Evolutionary conservation across 2,329 filamentous ascomycete genomes (phyloP).

Genomic region (Fusarium euwallaceae): DNA sequence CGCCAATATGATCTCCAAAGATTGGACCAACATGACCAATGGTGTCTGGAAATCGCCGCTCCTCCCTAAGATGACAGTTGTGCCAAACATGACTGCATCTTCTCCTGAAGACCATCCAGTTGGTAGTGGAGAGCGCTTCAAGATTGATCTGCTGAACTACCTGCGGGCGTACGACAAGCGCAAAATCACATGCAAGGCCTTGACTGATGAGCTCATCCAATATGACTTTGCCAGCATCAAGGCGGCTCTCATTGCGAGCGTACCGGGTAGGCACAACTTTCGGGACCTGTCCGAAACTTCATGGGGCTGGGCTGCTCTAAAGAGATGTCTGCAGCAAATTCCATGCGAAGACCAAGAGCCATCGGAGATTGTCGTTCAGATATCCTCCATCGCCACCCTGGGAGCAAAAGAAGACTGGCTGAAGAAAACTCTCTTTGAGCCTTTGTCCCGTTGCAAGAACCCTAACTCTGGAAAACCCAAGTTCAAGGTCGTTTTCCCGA

Average conservation of each 20-base stretch:
- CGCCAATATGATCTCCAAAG: constrained; percentile 88
- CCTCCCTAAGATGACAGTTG: constrained; percentile 63
- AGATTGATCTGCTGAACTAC: constrained; percentile 80
- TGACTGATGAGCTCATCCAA: constrained; percentile 68
- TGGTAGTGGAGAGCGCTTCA: constrained; percentile 79
- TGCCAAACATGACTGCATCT: constrained; percentile 18
- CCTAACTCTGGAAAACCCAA: constrained; percentile 52
- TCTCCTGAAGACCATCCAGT: constrained; percentile 25
- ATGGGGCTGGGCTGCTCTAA: constrained; percentile 84
- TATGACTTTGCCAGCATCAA: constrained; percentile 79
- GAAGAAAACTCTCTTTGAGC: constrained; percentile 70
- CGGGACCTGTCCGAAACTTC: constrained; percentile 63
- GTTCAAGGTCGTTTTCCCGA: constrained; percentile 85
- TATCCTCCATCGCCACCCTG: constrained; percentile 87
- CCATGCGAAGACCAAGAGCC: constrained; percentile 56
- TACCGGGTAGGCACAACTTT: constrained; percentile 75
- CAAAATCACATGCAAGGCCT: constrained; percentile 63
- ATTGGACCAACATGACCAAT: constrained; percentile 92
- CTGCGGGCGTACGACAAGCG: constrained; percentile 75
- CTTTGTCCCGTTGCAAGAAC: constrained; percentile 55
- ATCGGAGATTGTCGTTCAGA: constrained; percentile 70
- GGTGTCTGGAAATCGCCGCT: constrained; percentile 83
- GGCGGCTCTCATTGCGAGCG: constrained; percentile 82
- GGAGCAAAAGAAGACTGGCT: constrained; percentile 81
- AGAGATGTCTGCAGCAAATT: constrained; percentile 68